Evolutionary conservation across 306 rosid species (phyloP).

Genomic region (Sindora glabra): DNA sequence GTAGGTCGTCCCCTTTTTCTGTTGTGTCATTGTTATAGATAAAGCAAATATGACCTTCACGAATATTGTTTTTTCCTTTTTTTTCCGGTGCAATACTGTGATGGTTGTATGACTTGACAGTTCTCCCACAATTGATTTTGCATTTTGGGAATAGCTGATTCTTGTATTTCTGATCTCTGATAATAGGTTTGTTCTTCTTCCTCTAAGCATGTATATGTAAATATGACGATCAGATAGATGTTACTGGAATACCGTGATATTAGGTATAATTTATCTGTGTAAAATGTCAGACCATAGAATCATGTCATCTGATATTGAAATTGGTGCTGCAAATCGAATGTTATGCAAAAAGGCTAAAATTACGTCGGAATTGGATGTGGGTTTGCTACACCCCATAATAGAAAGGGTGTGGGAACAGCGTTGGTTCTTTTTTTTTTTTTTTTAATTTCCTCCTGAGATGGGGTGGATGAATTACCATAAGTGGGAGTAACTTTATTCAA

Average conservation of each 20-base stretch:
- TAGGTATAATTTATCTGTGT: background rate
- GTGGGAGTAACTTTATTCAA: too few relatives aligned
- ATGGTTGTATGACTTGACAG: conserved; percentile 22
- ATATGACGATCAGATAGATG: conserved; percentile 4
- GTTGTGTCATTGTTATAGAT: conserved; percentile 28
- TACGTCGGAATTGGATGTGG: too few relatives aligned
- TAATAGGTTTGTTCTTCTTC: conserved; percentile 15
- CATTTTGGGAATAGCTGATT: conserved; percentile 8
- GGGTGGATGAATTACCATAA: too few relatives aligned
- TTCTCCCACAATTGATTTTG: conserved; percentile 18
- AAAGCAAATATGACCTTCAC: conserved; percentile 33
- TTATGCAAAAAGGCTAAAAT: too few relatives aligned
- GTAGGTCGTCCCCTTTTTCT: conserved; percentile 23
- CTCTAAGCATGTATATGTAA: conserved; percentile 10
- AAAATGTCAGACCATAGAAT: background rate
- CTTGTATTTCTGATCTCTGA: conserved; percentile 15
- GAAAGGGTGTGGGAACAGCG: too few relatives aligned
- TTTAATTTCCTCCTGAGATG: too few relatives aligned
- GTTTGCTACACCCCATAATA: too few relatives aligned
- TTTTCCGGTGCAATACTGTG: conserved; percentile 29
- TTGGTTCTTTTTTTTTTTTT: too few relatives aligned
- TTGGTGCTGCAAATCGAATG: conserved; percentile 1
- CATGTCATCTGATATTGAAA: background rate
- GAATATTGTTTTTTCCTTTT: conserved; percentile 10
- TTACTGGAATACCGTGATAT: conserved; percentile 3